phyloP scores from a whole-genome alignment of 2,329 filamentous ascomycete species.

The Uncinocarpus reesii region DNA sequence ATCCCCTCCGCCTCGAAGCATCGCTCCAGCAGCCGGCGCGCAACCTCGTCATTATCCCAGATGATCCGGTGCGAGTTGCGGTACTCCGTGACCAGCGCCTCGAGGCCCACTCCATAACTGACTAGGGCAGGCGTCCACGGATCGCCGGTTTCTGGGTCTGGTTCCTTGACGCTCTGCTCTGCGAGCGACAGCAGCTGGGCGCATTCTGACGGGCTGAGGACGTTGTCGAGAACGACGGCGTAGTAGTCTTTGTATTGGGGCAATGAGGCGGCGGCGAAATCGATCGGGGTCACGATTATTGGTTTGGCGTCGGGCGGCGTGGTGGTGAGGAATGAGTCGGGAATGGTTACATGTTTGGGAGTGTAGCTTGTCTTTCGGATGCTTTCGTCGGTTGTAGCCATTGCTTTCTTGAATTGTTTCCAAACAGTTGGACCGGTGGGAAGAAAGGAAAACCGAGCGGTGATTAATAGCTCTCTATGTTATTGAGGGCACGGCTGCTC shows the following conservation, averaged over 20 bases:
- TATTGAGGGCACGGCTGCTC: too few relatives aligned
- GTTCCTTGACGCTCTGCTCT: conserved; percentile 24
- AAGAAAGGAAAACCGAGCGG: too few relatives aligned
- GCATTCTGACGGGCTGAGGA: conserved; percentile 57
- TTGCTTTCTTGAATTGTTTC: too few relatives aligned
- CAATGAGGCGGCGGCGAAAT: conserved; percentile 45
- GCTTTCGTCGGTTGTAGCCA: too few relatives aligned
- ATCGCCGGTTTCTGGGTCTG: conserved; percentile 2
- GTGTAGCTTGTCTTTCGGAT: conserved; percentile 1
- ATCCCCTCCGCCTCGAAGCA: conserved; percentile 29
- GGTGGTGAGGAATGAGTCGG: conserved; percentile 25
- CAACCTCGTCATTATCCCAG: conserved; percentile 56
- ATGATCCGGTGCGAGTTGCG: conserved; percentile 68
- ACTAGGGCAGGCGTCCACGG: conserved; percentile 60
- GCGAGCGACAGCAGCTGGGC: conserved; percentile 44
- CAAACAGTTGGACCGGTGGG: too few relatives aligned
- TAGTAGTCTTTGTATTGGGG: conserved; percentile 46
- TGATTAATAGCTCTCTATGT: too few relatives aligned
- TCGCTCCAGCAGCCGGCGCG: conserved; percentile 53
- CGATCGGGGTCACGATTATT: conserved; percentile 38
- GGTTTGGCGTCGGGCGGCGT: conserved; percentile 36
- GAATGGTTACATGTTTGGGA: conserved; percentile 7
- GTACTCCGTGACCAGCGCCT: conserved; percentile 48
- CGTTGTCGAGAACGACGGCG: conserved; percentile 54
- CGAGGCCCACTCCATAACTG: conserved; percentile 52